Percentiles rank a stretch among this genome's conserved stretches.
phyloP scores from a whole-genome alignment of 306 rosid species.

The Lathyrus oleraceus region DNA sequence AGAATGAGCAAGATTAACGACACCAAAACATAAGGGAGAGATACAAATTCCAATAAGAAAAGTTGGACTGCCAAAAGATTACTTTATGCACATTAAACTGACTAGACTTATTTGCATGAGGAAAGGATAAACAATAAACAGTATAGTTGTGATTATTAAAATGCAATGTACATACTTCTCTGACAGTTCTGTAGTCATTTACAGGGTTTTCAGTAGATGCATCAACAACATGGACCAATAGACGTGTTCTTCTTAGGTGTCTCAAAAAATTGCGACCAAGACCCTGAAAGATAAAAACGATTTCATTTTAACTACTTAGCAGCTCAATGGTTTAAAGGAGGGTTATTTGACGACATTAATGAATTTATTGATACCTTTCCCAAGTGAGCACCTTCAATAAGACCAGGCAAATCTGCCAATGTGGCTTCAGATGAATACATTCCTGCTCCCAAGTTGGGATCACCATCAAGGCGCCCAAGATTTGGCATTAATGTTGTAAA shows the following conservation, averaged over 20 bases:
- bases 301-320: constrained; percentile 27
- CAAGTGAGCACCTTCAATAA: constrained; percentile 97
- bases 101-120: constrained; percentile 4
- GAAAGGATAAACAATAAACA: constrained; percentile 2
- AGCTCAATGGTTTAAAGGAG: background rate
- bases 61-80: constrained; percentile 16
- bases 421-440: constrained; percentile 95
- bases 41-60: constrained; percentile 25
- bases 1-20: constrained; percentile 10
- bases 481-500: constrained; percentile 97
- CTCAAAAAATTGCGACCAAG: constrained; percentile 95
- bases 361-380: constrained; percentile 73
- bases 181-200: constrained; percentile 83
- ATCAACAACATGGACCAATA: constrained; percentile 92
- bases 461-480: constrained; percentile 94
- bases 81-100: constrained; percentile 11
- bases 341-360: constrained; percentile 9
- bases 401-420: constrained; percentile 97
- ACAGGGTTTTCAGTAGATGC: constrained; percentile 82
- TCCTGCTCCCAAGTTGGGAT: constrained; percentile 92
- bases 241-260: constrained; percentile 89
- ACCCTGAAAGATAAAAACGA: constrained; percentile 53
- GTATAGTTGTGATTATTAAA: constrained; percentile 15
- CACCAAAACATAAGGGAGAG: constrained; percentile 1
- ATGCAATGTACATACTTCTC: constrained; percentile 64